phyloP scores from a whole-genome alignment of 202 grass and related monocot species.

The Sporobolus alterniflorus region DNA sequence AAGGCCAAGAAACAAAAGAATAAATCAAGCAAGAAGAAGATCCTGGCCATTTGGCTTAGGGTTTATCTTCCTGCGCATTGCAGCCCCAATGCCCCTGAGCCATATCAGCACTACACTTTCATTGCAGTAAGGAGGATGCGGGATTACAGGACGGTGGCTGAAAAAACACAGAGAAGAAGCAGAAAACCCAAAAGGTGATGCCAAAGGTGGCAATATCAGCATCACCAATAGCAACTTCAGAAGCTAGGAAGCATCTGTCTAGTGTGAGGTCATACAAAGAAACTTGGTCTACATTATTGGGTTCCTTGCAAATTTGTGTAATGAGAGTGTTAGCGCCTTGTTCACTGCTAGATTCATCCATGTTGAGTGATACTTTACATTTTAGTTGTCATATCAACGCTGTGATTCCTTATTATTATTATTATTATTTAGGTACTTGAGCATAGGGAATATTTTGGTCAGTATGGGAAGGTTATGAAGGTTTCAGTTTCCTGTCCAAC shows the following conservation, averaged over 20 bases:
- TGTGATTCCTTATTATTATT: not conserved
- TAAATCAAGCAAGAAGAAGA: no score
- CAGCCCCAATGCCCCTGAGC: no score
- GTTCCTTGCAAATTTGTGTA: constrained; percentile 80
- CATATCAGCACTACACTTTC: no score
- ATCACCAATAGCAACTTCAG: constrained; percentile 29
- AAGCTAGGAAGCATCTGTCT: constrained; percentile 92
- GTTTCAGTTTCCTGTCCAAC: constrained; percentile 89
- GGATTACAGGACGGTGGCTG: constrained; percentile 75
- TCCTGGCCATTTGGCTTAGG: no score
- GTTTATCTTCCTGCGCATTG: no score
- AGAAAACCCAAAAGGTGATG: constrained; percentile 85
- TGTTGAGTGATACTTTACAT: not conserved
- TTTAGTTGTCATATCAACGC: constrained; percentile 1
- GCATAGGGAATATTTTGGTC: constrained; percentile 97
- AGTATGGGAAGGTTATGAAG: constrained; percentile 96
- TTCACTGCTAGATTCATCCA: constrained; percentile 4
- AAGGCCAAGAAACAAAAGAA: no score
- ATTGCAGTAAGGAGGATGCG: no score
- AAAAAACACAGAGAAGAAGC: constrained; percentile 85
- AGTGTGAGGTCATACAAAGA: constrained; percentile 93
- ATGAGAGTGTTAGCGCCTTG: constrained; percentile 72
- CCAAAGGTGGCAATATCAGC: constrained; percentile 40
- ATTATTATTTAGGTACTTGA: constrained; percentile 73
- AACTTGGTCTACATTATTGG: constrained; percentile 98